These are phyloP conservation scores for Lecanicillium sp. DNA, from an alignment of 2,329 filamentous ascomycete species.

Conservation along the genomic window DNA sequence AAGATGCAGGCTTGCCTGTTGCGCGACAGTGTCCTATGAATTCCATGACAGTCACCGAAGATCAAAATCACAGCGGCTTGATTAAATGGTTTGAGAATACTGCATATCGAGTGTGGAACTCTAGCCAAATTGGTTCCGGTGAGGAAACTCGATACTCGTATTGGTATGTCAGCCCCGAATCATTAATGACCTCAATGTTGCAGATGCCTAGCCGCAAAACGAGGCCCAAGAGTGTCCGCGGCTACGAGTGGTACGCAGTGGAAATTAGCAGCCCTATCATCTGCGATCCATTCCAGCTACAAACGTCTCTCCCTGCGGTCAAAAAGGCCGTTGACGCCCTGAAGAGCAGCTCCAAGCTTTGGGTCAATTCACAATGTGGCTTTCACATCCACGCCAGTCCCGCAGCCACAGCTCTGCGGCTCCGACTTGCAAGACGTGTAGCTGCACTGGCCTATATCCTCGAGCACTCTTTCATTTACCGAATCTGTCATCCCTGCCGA, in stretches of 20 bases:
- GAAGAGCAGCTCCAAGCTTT: slow-evolving; percentile 13
- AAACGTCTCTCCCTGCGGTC: slow-evolving; percentile 13
- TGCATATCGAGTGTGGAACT: slow-evolving; percentile 14
- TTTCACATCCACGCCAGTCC: slow-evolving; percentile 19
- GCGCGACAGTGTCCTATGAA: slow-evolving; percentile 2
- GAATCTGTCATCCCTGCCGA: slow-evolving; percentile 15
- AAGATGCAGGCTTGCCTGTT: slow-evolving; percentile 12
- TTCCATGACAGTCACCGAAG: too few relatives aligned
- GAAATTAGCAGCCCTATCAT: slow-evolving; percentile 20
- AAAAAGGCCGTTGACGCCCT: slow-evolving; percentile 12
- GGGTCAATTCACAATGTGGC: slow-evolving; percentile 17
- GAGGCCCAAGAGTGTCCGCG: slow-evolving; percentile 11
- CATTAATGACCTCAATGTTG: slow-evolving; percentile 14
- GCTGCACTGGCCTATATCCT: slow-evolving; percentile 15
- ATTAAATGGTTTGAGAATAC: background rate
- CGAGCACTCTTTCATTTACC: slow-evolving; percentile 15
- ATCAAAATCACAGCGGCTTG: background rate
- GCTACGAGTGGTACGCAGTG: slow-evolving; percentile 16
- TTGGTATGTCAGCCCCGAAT: slow-evolving; percentile 12
- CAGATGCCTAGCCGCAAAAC: slow-evolving; percentile 11
- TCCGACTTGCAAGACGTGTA: slow-evolving; percentile 13
- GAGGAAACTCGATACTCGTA: slow-evolving; percentile 9
- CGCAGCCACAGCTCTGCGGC: slow-evolving; percentile 7
- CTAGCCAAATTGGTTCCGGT: background rate
- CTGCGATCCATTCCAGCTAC: slow-evolving; percentile 11